phyloP scores from a whole-genome alignment of 2,329 filamentous ascomycete genomes.

The Alternaria metachromatica region DNA sequence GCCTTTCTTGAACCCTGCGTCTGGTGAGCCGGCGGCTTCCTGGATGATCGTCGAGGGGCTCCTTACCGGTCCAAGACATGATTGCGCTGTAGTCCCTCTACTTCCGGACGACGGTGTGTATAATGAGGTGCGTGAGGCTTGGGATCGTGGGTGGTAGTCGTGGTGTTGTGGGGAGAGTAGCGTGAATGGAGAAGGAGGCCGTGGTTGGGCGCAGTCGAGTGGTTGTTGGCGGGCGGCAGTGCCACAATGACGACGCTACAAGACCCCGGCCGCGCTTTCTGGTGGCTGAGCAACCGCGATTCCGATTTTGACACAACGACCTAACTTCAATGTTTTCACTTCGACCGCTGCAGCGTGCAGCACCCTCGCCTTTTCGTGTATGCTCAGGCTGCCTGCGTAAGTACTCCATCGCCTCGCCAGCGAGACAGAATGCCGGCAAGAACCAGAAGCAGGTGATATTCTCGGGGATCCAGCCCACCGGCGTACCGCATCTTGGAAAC shows the following conservation, averaged over 20 bases:
- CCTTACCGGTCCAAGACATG: conserved; percentile 66
- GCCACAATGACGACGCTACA: conserved; percentile 40
- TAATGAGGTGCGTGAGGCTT: background rate
- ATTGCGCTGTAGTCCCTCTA: conserved; percentile 22
- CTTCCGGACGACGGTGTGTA: background rate
- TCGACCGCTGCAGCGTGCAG: conserved; percentile 26
- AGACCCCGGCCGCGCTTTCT: conserved; percentile 16
- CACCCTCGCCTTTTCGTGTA: conserved; percentile 8
- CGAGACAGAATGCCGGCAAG: background rate
- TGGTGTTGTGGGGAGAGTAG: conserved; percentile 4
- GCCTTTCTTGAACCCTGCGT: conserved; percentile 86
- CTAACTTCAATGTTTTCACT: conserved; percentile 32
- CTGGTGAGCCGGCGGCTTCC: conserved; percentile 28
- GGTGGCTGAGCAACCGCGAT: conserved; percentile 19
- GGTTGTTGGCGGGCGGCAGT: conserved; percentile 24
- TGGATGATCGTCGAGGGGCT: conserved; percentile 11
- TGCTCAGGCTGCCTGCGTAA: conserved; percentile 16
- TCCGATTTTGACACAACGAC: conserved; percentile 2
- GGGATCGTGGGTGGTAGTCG: background rate
- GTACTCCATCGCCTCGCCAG: conserved; percentile 5
- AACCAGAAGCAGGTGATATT: conserved; percentile 64
- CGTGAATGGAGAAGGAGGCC: conserved; percentile 10
- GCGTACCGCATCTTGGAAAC: conserved; percentile 91
- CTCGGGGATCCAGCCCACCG: conserved; percentile 96
- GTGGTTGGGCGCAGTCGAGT: conserved; percentile 17